Conservation (phyloP, 2,329 filamentous ascomycete species). For the Neocucurbitaria cava region DNA sequence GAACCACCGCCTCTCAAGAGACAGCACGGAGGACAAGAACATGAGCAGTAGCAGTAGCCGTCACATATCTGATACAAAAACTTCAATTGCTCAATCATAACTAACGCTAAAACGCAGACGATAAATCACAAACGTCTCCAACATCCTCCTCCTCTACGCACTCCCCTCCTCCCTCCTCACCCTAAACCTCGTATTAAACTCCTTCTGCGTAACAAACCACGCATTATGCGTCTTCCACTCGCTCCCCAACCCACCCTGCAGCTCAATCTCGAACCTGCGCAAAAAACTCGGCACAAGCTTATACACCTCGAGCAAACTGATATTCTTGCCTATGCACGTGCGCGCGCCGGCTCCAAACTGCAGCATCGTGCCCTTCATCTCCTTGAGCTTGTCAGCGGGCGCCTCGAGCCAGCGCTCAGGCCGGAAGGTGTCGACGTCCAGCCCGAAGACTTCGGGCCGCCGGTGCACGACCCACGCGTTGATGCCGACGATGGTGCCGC, state of each 20-base stretch:
- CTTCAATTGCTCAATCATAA: too few species aligned
- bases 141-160: not conserved
- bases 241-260: constrained; percentile 49
- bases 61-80: too few species aligned
- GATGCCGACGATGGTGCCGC: constrained; percentile 76
- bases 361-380: constrained; percentile 74
- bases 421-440: constrained; percentile 69
- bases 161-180: constrained; percentile 19
- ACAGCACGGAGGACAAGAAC: too few species aligned
- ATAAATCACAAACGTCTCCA: not conserved
- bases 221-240: constrained; percentile 60
- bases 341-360: constrained; percentile 75
- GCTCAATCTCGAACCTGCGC: constrained; percentile 65
- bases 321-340: constrained; percentile 69
- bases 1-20: too few species aligned
- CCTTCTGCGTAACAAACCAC: constrained; percentile 60
- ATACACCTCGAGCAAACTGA: constrained; percentile 58
- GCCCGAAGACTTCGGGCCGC: constrained; percentile 70
- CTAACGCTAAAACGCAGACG: not conserved
- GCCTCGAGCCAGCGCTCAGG: constrained; percentile 72
- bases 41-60: too few species aligned
- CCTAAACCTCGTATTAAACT: constrained; percentile 55
- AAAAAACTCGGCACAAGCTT: constrained; percentile 64
- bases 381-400: constrained; percentile 63
- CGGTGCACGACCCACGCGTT: constrained; percentile 79